Conservation (phyloP, 176 grass and related monocot genomes). For the Phragmites australis region DNA sequence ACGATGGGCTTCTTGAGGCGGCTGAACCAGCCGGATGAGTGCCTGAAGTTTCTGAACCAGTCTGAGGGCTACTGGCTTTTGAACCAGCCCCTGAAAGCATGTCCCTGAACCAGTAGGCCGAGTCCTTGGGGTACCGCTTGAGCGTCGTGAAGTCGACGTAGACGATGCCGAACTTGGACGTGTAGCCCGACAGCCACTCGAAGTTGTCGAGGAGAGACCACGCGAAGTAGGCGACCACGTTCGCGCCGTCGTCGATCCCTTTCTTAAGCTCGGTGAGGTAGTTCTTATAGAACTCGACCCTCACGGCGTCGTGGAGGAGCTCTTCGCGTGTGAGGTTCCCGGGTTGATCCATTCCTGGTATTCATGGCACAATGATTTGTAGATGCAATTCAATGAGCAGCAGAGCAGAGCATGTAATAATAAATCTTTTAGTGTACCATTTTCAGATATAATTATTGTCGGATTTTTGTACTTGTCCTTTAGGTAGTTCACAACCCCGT, state of each 20-base stretch:
- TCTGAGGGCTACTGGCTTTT: conserved; percentile 15
- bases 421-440: conserved; percentile 53
- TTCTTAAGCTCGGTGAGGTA: conserved; percentile 70
- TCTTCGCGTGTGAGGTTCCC: conserved; percentile 50
- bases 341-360: conserved; percentile 68
- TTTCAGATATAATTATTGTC: conserved; percentile 72
- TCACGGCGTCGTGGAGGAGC: conserved; percentile 38
- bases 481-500: conserved; percentile 73
- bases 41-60: not conserved
- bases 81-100: conserved; percentile 49
- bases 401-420: not conserved
- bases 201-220: conserved; percentile 93
- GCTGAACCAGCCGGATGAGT: not conserved
- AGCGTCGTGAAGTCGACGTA: conserved; percentile 70
- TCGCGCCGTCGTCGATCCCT: conserved; percentile 63
- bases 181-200: conserved; percentile 78
- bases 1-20: not conserved
- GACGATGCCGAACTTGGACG: conserved; percentile 74
- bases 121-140: conserved; percentile 72
- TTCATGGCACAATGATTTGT: not conserved
- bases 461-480: conserved; percentile 79
- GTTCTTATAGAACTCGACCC: conserved; percentile 61
- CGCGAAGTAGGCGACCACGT: conserved; percentile 67
- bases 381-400: not conserved
- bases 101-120: conserved; percentile 74